Conservation (phyloP, 306 rosid species). For the Prunus dulcis region DNA sequence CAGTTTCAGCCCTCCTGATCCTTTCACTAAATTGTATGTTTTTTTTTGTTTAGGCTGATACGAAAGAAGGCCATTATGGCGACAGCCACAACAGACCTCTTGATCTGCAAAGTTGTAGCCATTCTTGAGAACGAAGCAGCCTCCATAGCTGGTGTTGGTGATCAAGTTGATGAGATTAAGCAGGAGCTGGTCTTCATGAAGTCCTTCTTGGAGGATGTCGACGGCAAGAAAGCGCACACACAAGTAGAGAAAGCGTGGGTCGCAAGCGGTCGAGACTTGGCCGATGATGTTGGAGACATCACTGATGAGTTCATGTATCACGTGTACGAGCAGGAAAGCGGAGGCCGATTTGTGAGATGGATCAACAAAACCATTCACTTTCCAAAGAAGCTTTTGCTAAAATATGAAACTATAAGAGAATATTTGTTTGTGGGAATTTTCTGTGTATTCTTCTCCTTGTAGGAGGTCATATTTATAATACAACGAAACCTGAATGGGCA, state of each 20-base stretch:
- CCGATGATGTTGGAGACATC: not conserved
- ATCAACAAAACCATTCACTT: not conserved
- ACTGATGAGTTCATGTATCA: slow-evolving; percentile 14
- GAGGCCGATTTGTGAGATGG: not conserved
- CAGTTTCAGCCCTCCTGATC: not conserved
- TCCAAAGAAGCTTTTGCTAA: not conserved
- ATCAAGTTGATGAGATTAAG: slow-evolving; percentile 5
- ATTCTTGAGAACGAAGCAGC: not conserved
- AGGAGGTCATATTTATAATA: no score
- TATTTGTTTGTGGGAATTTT: no score
- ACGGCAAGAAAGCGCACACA: not conserved
- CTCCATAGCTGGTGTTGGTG: not conserved
- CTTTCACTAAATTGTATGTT: not conserved
- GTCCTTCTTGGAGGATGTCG: slow-evolving; percentile 1
- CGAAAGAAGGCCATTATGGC: not conserved
- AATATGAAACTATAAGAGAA: no score
- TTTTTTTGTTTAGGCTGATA: not conserved
- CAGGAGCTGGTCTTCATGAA: not conserved
- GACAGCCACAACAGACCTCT: not conserved
- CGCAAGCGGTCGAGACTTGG: not conserved
- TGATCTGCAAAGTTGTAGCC: not conserved
- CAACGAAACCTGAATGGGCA: no score
- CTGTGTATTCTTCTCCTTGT: no score
- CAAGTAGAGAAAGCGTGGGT: slow-evolving; percentile 1
- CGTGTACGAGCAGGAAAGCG: not conserved